phyloP scores from a whole-genome alignment of 257 asterid genomes.

The Solanum corneliomulleri region DNA sequence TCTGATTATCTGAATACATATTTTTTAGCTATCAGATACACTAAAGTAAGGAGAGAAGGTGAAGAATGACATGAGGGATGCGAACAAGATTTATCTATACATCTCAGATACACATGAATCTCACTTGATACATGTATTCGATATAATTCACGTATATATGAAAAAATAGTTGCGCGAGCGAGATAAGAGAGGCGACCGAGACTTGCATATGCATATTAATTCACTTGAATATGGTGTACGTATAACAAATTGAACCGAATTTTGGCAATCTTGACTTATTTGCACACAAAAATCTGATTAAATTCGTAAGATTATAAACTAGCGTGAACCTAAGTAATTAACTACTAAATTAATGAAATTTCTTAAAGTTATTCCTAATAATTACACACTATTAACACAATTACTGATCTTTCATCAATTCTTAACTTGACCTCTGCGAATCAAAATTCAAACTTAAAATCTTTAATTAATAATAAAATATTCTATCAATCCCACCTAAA shows the following conservation, averaged over 20 bases:
- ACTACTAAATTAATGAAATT: background rate
- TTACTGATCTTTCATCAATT: background rate
- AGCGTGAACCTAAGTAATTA: background rate
- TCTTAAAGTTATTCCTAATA: background rate
- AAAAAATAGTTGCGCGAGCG: too few relatives aligned
- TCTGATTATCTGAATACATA: too few relatives aligned
- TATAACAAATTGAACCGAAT: too few relatives aligned
- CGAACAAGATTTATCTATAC: too few relatives aligned
- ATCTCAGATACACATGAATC: background rate
- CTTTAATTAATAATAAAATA: background rate
- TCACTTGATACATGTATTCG: background rate
- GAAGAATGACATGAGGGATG: background rate
- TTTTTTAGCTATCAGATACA: too few relatives aligned
- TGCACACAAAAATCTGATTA: too few relatives aligned
- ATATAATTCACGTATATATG: too few relatives aligned
- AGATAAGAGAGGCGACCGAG: background rate
- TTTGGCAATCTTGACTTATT: background rate
- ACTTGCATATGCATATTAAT: background rate
- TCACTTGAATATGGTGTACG: background rate
- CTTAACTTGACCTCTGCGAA: background rate
- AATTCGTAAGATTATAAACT: too few relatives aligned
- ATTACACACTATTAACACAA: background rate
- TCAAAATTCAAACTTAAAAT: accelerated
- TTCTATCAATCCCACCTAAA: background rate
- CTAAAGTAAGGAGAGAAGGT: background rate